Conservation (phyloP, 306 rosid species). For the Prunus fruticosa region DNA sequence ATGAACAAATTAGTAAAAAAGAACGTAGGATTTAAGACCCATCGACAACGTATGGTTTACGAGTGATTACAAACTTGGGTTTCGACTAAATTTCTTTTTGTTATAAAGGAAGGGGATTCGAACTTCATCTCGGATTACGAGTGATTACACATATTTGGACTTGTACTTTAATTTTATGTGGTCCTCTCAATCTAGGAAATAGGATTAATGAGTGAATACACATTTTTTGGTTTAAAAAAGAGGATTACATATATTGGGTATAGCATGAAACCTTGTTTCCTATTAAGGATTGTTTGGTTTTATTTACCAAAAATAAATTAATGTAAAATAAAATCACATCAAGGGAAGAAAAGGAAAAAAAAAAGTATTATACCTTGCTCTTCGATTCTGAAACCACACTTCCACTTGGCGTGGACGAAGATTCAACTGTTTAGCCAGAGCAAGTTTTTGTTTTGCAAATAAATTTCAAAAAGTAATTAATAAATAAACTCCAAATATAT, state of each 20-base stretch:
- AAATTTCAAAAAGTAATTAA: neutral
- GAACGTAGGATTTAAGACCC: no score
- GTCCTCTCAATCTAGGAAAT: neutral
- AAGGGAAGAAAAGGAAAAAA: neutral
- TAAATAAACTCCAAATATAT: neutral
- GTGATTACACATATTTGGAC: no score
- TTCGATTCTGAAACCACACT: constrained; percentile 98
- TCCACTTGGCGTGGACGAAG: constrained; percentile 99
- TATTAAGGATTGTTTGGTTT: no score
- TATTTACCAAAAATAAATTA: no score
- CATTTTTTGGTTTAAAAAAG: neutral
- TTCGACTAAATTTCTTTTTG: no score
- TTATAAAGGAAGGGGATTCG: no score
- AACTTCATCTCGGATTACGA: no score
- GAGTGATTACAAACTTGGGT: no score
- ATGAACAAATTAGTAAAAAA: neutral
- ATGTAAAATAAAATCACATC: neutral
- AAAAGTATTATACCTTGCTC: constrained; percentile 65
- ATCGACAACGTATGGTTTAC: no score
- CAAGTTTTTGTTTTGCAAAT: constrained; percentile 74
- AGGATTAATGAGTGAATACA: neutral
- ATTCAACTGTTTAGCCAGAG: constrained; percentile 75
- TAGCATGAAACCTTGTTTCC: no score
- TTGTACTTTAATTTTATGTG: no score
- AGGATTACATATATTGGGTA: no score